Evolutionary conservation across 2,329 filamentous ascomycete species (phyloP).

Genomic region (Waltergamsia citrina): DNA sequence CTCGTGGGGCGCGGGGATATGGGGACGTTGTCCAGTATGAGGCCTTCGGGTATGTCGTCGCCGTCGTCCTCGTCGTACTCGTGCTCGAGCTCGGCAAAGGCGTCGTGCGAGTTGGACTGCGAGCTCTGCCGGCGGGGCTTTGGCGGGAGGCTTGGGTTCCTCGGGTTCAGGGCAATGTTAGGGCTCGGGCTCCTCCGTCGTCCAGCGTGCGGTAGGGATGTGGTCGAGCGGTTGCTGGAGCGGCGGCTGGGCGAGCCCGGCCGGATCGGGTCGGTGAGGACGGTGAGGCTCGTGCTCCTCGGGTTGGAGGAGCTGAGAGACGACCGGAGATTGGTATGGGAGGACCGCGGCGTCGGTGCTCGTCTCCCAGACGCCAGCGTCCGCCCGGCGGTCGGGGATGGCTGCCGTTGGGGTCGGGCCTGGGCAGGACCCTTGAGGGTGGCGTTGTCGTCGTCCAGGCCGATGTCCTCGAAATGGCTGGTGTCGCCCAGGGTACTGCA

Average conservation of each 20-base stretch:
- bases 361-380: conserved; percentile 18
- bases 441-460: conserved; percentile 49
- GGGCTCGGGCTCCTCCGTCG: conserved; percentile 41
- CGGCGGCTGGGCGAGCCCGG: conserved; percentile 8
- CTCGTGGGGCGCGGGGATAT: conserved; percentile 61
- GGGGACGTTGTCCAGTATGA: conserved; percentile 73
- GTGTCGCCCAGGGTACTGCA: conserved; percentile 62
- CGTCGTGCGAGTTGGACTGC: conserved; percentile 62
- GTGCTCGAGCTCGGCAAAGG: conserved; percentile 59
- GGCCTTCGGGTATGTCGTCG: conserved; percentile 69
- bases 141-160: conserved; percentile 26
- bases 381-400: conserved; percentile 12
- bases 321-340: conserved; percentile 34
- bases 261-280: conserved; percentile 23
- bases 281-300: conserved; percentile 36
- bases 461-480: conserved; percentile 88
- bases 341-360: conserved; percentile 25
- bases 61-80: conserved; percentile 71
- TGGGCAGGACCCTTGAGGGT: conserved; percentile 38
- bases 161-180: conserved; percentile 32
- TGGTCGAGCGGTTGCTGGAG: conserved; percentile 19
- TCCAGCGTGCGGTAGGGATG: conserved; percentile 25
- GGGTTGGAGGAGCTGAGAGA: conserved; percentile 38
- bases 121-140: conserved; percentile 55
- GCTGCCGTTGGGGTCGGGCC: conserved; percentile 7